Conservation (phyloP, 257 asterid species). For the Anisodus tanguticus region DNA sequence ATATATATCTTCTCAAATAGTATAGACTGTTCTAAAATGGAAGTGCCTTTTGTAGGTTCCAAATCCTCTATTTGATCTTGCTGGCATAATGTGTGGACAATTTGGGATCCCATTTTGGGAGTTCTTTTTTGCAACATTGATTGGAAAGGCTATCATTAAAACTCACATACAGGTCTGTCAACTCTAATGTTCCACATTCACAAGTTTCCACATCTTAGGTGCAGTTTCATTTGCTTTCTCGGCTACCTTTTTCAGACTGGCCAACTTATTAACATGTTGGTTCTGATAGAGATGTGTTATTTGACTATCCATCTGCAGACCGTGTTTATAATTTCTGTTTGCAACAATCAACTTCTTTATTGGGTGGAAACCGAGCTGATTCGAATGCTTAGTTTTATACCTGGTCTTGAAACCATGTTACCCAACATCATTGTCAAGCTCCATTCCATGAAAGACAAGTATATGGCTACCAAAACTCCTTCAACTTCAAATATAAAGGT, state of each 20-base stretch:
- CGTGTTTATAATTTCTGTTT: slow-evolving; percentile 75
- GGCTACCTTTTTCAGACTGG: background rate
- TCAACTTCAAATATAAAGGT: slow-evolving; percentile 66
- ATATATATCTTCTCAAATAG: background rate
- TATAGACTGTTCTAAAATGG: background rate
- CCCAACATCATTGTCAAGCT: slow-evolving; percentile 73
- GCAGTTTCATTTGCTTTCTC: background rate
- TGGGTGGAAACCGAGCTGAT: slow-evolving; percentile 90
- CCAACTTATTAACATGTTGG: background rate
- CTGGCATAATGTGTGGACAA: slow-evolving; percentile 98
- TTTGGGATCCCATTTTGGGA: slow-evolving; percentile 92
- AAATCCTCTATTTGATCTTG: slow-evolving; percentile 94
- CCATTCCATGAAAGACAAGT: slow-evolving; percentile 81
- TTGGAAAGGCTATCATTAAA: slow-evolving; percentile 90
- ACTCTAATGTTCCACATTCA: background rate
- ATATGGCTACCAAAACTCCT: slow-evolving; percentile 62
- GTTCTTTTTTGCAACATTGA: slow-evolving; percentile 80
- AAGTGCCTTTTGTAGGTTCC: slow-evolving; percentile 60
- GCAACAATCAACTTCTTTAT: slow-evolving; percentile 94
- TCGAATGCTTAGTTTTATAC: slow-evolving; percentile 80
- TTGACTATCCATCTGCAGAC: slow-evolving; percentile 58
- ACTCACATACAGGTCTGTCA: slow-evolving; percentile 85
- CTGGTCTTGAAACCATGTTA: slow-evolving; percentile 66
- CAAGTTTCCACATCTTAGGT: background rate
- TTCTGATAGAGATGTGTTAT: background rate